A percentile compares a stretch with the other conserved stretches of the same genome.
These are phyloP conservation scores for Phytophthora ramorum DNA, from an alignment of 352 stramenopile genomes.

Conservation along the genomic window DNA sequence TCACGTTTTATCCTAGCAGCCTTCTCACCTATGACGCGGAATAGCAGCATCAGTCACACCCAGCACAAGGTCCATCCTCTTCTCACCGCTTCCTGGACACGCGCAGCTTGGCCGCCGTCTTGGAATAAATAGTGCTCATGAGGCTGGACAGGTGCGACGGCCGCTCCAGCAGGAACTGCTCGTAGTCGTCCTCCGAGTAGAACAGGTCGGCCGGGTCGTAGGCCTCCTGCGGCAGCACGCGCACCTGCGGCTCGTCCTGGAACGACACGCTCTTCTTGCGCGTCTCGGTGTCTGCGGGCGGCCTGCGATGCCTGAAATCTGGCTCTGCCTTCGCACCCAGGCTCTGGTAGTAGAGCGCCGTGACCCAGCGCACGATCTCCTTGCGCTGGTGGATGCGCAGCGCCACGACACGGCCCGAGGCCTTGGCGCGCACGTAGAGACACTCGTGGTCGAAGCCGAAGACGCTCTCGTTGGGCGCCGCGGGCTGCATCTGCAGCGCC, in stretches of 20 bases:
- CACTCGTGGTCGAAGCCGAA: conserved; percentile 72
- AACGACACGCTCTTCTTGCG: conserved; percentile 66
- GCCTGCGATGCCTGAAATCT: too few species aligned
- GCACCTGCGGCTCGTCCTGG: conserved; percentile 55
- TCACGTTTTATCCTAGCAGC: not conserved
- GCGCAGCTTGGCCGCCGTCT: conserved; percentile 62
- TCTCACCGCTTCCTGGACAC: conserved; percentile 56
- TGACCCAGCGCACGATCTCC: conserved; percentile 70
- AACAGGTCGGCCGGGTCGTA: conserved; percentile 63
- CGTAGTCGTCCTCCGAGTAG: conserved; percentile 64
- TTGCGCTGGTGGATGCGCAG: conserved; percentile 69
- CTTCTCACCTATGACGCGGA: conserved; percentile 3
- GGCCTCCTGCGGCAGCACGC: conserved; percentile 49
- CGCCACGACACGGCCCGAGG: conserved; percentile 46
- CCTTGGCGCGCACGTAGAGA: conserved; percentile 58
- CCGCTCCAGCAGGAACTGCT: conserved; percentile 58
- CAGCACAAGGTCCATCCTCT: not conserved
- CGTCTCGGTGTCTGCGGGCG: not conserved
- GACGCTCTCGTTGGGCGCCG: conserved; percentile 53
- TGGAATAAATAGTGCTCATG: conserved; percentile 61
- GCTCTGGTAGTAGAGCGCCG: conserved; percentile 69
- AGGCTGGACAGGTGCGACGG: conserved; percentile 55
- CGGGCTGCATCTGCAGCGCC: conserved; percentile 46
- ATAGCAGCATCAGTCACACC: too few species aligned
- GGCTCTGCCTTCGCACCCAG: conserved; percentile 20